Base-by-base conservation (phyloP, 768 basidiomycete species). In the Dentipellis sp. region DNA sequence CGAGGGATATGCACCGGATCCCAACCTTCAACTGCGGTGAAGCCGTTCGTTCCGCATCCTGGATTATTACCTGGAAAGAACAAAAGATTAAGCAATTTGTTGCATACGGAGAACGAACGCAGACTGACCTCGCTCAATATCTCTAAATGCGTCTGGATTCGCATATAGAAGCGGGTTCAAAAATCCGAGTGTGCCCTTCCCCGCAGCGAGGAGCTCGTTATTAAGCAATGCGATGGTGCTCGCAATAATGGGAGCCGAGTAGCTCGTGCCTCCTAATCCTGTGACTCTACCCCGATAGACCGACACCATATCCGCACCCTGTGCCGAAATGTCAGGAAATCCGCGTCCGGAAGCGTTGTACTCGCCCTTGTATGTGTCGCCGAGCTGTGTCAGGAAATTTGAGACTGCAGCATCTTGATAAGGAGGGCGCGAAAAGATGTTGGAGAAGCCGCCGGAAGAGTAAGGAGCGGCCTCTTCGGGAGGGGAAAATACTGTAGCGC, bases 271-370 rank as follows among this genome's bases (percentile, higher is more conserved):
- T 12, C 52, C 63, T 49, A 29, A 6, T 29, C 29, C 68, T 64
- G 39, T 57, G 42, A 4, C 54, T 64, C 8, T 56, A 22, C 50
- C 59, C 46, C 52, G 42, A 54, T 56, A 37, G 38, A 65, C 58
- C 52, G 70, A 67, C 59, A 59, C 62, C 49, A 69, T 67, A 58
- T 69, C 65, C 40, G 67, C 55, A 11, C 70, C 72, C 55, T 68
- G 65, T 6, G 78, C 75, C 19, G 75, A 65, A 50, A 79, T 65
- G 65, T 80, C 78, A 22, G 79, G 78, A 68, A 71, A 79, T 2
- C 62, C 76, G 51, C 77, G 76, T 29, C 75, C 75, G 64, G 53
- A 66, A 34, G 40, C 50, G 59, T 63, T 67, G 60, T 69, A 74
- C 38, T 59, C 57, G 29, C 73, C 72, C 0, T 45, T 45, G 58